Evolutionary conservation across 257 asterid genomes (phyloP).

Genomic region (Solanum sejunctum): DNA sequence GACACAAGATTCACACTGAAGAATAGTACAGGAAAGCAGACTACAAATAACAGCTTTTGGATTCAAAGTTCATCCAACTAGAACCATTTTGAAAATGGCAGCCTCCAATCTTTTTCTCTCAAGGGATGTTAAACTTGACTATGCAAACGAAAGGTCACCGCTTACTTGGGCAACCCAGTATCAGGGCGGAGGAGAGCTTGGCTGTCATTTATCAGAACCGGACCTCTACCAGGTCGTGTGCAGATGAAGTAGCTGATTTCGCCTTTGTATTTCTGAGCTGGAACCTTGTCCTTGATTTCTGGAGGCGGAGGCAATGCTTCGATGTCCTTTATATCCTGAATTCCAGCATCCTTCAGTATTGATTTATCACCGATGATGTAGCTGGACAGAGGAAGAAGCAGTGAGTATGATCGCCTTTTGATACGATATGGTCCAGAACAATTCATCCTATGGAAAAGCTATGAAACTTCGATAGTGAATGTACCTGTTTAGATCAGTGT

Average conservation of each 20-base stretch:
- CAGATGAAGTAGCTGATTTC: slow-evolving; percentile 82
- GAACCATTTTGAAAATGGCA: not conserved
- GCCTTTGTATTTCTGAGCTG: slow-evolving; percentile 42
- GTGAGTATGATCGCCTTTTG: not conserved
- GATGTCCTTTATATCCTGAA: slow-evolving; percentile 49
- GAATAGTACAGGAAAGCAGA: not conserved
- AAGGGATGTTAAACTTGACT: not conserved
- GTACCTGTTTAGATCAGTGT: slow-evolving; percentile 67
- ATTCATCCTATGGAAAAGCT: not conserved
- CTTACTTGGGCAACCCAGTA: slow-evolving; percentile 70
- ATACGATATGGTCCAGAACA: not conserved
- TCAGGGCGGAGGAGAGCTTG: slow-evolving; percentile 61
- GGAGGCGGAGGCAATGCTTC: slow-evolving; percentile 73
- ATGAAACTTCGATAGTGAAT: not conserved
- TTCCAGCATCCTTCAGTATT: slow-evolving; percentile 64
- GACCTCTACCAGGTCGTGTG: slow-evolving; percentile 55
- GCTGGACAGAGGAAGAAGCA: slow-evolving; percentile 23
- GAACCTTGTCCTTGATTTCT: slow-evolving; percentile 44
- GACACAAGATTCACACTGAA: not conserved
- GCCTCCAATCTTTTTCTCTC: not conserved
- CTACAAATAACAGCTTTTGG: not conserved
- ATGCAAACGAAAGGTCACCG: not conserved
- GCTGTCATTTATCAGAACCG: slow-evolving; percentile 51
- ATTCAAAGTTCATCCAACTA: not conserved
- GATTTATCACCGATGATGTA: slow-evolving; percentile 85